phyloP scores from a whole-genome alignment of 2,329 filamentous ascomycete species.

The Exserohilum turcica region DNA sequence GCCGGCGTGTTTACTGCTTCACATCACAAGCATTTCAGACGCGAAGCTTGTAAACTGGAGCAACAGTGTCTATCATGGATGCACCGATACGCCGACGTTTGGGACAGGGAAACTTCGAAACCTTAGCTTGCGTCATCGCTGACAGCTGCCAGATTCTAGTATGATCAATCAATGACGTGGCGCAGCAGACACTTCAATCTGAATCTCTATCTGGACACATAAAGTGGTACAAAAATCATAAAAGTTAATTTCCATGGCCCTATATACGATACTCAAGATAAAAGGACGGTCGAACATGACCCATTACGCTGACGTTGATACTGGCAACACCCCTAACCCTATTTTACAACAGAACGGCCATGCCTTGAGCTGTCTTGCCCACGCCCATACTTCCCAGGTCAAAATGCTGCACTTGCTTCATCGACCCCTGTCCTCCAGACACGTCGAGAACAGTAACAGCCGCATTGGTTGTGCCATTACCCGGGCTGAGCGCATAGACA shows the following conservation, averaged over 20 bases:
- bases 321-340: neutral
- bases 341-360: constrained; percentile 39
- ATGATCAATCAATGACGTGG: neutral
- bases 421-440: constrained; percentile 21
- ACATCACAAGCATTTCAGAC: neutral
- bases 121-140: neutral
- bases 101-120: neutral
- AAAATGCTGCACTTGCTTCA: constrained; percentile 49
- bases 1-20: neutral
- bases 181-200: neutral
- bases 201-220: neutral
- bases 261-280: neutral
- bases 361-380: constrained; percentile 43
- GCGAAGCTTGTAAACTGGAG: neutral
- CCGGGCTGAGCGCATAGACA: constrained; percentile 63
- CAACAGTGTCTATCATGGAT: neutral
- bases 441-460: constrained; percentile 51
- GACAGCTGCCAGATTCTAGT: neutral
- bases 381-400: constrained; percentile 25
- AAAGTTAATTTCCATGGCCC: neutral
- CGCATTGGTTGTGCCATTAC: constrained; percentile 52
- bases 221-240: neutral
- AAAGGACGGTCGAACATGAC: neutral
- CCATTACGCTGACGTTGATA: too few relatives aligned
- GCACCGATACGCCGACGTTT: neutral